phyloP scores from a whole-genome alignment of 352 stramenopile species.

The Pythium vanterpoolii region DNA sequence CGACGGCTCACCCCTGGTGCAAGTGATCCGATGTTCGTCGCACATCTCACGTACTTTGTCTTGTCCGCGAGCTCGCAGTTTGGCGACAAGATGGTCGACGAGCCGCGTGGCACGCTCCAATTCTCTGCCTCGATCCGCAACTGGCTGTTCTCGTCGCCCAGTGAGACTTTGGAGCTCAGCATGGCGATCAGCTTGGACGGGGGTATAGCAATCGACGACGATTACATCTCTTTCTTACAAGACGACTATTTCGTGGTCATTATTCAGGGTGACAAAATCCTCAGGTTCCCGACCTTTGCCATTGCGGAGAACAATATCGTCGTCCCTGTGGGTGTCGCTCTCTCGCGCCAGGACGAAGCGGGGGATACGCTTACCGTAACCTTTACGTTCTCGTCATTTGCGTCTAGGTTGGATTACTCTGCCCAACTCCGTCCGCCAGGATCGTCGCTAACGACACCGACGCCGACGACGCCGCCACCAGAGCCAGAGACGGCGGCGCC shows the following conservation, averaged over 20 bases:
- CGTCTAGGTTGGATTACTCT: slow-evolving; percentile 9
- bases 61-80: neutral
- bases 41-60: neutral
- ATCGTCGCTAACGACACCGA: neutral
- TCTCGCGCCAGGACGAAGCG: neutral
- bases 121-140: neutral
- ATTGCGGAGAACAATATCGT: neutral
- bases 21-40: neutral
- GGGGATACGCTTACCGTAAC: neutral
- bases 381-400: slow-evolving; percentile 7
- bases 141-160: neutral
- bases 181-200: neutral
- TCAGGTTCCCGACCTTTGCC: neutral
- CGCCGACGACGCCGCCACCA: neutral
- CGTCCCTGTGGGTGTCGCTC: neutral
- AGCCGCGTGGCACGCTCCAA: neutral
- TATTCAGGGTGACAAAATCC: neutral
- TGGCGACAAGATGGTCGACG: neutral
- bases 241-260: neutral
- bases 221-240: neutral
- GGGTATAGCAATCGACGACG: too few relatives aligned
- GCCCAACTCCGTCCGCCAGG: too few relatives aligned
- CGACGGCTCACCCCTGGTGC: neutral
- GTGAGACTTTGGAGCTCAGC: neutral
- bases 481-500: neutral